Percentiles rank a stretch among this genome's conserved stretches.
phyloP scores from a whole-genome alignment of 345 rosid genomes.

The Salix brachista region DNA sequence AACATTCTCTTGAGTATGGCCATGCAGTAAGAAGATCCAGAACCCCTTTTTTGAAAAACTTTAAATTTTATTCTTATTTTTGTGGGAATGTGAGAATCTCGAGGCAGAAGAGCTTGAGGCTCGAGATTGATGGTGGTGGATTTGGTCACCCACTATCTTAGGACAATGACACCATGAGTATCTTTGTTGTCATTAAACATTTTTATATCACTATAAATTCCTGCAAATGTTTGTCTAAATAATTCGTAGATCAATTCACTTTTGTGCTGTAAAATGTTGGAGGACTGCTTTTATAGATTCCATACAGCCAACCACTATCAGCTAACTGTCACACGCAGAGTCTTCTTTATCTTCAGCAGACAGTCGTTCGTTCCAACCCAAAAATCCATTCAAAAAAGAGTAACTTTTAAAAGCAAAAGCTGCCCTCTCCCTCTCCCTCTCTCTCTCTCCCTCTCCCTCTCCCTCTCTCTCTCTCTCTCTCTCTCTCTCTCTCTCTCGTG shows the following conservation, averaged over 20 bases:
- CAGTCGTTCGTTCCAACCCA: conserved; percentile 17
- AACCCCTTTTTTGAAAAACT: neutral
- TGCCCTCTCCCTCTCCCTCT: neutral
- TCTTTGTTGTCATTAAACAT: conserved; percentile 5
- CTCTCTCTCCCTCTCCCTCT: too few relatives aligned
- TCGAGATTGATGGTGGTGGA: conserved; percentile 33
- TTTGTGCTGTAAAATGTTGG: conserved; percentile 28
- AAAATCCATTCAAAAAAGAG: conserved; percentile 18
- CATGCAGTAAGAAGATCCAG: conserved; percentile 35
- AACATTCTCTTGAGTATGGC: conserved; percentile 39
- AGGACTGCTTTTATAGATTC: conserved; percentile 28
- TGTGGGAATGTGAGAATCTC: conserved; percentile 52
- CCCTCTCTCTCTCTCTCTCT: too few relatives aligned
- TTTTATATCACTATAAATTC: neutral
- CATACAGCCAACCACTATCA: conserved; percentile 20
- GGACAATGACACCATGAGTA: conserved; percentile 9
- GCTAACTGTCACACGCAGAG: conserved; percentile 17
- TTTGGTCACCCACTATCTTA: conserved; percentile 32
- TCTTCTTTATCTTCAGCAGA: conserved; percentile 9
- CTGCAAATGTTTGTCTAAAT: neutral
- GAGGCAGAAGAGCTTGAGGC: conserved; percentile 20
- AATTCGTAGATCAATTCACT: neutral
- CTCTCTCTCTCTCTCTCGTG: neutral
- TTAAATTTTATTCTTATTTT: neutral
- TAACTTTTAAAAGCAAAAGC: conserved; percentile 42